These are phyloP conservation scores for Lactarius sanguifluus DNA, from an alignment of 768 basidiomycete species.

Conservation along the genomic window DNA sequence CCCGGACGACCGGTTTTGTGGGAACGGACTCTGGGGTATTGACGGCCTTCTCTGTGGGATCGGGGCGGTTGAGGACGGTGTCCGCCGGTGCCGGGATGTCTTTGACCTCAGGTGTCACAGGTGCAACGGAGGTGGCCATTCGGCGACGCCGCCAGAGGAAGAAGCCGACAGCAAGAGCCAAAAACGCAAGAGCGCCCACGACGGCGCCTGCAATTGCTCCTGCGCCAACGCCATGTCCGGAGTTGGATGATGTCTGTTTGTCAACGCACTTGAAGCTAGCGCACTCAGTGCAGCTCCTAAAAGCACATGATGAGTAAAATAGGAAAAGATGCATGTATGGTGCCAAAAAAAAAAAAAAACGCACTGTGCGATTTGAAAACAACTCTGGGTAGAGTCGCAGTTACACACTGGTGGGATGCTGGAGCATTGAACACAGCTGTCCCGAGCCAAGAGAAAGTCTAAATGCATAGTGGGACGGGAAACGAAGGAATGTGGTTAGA, in stretches of 20 bases:
- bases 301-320: conserved; percentile 7
- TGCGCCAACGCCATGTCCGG: conserved; percentile 48
- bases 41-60: conserved; percentile 66
- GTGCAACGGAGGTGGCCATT: conserved; percentile 38
- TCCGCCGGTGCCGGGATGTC: conserved; percentile 75
- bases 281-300: conserved; percentile 62
- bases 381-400: conserved; percentile 55
- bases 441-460: conserved; percentile 28
- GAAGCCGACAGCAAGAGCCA: conserved; percentile 49
- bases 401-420: conserved; percentile 48
- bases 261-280: conserved; percentile 52
- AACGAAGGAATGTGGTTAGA: conserved; percentile 26
- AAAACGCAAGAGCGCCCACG: conserved; percentile 59
- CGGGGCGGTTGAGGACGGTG: conserved; percentile 78
- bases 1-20: conserved; percentile 42
- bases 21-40: conserved; percentile 32
- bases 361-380: conserved; percentile 61
- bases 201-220: conserved; percentile 77
- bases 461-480: conserved; percentile 27
- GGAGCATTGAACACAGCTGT: conserved; percentile 49
- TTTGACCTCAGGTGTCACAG: conserved; percentile 38
- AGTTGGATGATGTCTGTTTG: conserved; percentile 26
- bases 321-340: not conserved
- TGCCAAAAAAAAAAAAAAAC: conserved; percentile 29
- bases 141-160: conserved; percentile 69